Base-by-base conservation (phyloP, 345 rosid species). In the Ceriops tagal region DNA sequence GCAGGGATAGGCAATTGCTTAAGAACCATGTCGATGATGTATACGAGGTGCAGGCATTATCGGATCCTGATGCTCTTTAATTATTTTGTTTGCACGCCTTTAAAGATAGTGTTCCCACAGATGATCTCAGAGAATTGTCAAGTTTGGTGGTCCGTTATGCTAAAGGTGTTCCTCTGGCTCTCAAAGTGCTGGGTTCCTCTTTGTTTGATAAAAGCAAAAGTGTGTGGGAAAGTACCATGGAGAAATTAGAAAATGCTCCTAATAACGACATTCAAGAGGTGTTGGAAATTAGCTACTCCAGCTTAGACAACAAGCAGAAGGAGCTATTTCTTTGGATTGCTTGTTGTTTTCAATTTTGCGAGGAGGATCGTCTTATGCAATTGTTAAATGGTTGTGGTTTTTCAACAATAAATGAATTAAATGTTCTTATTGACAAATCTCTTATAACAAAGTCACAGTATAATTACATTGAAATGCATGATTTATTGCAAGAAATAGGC, bases 241-340 rank as follows among this genome's bases (percentile, higher is more conserved):
- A 35, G 3, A 62, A 52, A 39, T 5, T 70, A 18, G 20, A 13
- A 27, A 53, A 53, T 5, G 26, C 3, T 24, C 52, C 55, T 1
- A 43, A 53, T 11, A 20, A 16, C 5, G 49, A 53, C 8, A 52
- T 70, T n/a, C 58, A 51, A 13, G 20, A 52, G 9, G 67, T 70
- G 5, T 19, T 69, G 31, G 51, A 37, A 24, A 21, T 59, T 3
- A 69, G 66, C 13, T 61, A n/a, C 34, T 66, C 21, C 15, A 58
- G 32, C 0, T 11, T 61, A 7, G 47, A 47, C 7, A 49, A 8
- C 8, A 21, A 4, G 7, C 24, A 69, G 21, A 16, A 52, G 1
- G 9, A 34, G 1, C 18, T 61, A 6, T 69, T 60, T 52, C 66
- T 69, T n/a, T 57, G 61, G 51, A 32, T 69, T 61, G 73, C 73